Evolutionary conservation across 2,329 filamentous ascomycete species (phyloP), one percentile per base, ranked within the genome.

Genomic region (Penicillium sp.): DNA sequence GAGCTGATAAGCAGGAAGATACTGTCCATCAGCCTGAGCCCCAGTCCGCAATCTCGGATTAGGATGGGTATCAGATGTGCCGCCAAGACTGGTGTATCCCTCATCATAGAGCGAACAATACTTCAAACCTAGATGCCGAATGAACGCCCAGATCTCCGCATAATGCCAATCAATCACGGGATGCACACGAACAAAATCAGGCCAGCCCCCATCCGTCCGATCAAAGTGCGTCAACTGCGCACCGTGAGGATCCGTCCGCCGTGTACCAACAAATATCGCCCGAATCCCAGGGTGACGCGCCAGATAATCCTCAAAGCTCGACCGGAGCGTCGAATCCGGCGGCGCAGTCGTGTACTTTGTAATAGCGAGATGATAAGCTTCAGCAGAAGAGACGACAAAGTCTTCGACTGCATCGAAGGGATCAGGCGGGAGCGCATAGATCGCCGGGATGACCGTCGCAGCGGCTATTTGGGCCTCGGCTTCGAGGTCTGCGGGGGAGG

Each of bases 141-240:
- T 81, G 71, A 95, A 92, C 19, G 87, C 86, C 94, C 94, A 97
- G 54, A 97, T 93, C 74, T 97, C 93, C 12, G 86, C 85, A 75
- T 97, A 96, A 73, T 94, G 91, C 94, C 94, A 99, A 76, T 99
- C 94, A 70, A 99, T 93, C 10, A 99, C 90, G 0, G 94, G 93
- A 75, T 99, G 92, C 59, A 97, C 83, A 58, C 94, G 86, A 87
- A 97, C 93, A 70, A 97, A 96, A 43, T 82, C 79, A 37, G 94
- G 94, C 94, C 94, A 99, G 2, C 89, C 92, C 37, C 84, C 80
- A 75, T 97, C 94, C 5, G 94, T 99, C 50, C 83, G 84, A 71
- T 96, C 90, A 71, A 97, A 97, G 75, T 90, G 86, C 40, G 84
- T 89, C 68, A 99, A 75, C 17, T 82, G 80, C 66, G 86, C 87